Evolutionary conservation across 352 stramenopile species (phyloP), one percentile per base, ranked within the genome.

Genomic region (Phytopythium oedochilum): DNA sequence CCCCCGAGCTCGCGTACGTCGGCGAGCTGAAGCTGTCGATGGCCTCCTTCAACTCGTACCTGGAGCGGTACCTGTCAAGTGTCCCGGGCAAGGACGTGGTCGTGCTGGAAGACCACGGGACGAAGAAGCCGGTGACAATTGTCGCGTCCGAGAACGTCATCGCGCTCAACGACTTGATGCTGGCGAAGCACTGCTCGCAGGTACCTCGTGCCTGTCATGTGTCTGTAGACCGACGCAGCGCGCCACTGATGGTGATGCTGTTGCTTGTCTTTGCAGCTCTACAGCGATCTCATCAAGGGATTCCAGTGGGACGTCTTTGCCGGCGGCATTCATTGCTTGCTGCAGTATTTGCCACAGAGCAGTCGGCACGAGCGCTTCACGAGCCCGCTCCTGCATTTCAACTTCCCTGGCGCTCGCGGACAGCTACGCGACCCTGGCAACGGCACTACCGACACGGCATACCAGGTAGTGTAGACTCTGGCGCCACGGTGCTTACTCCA

Each of bases 231-330:
- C 5, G 2, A 15, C 10, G 10, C 15, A 15, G 32, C 20, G 15
- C 17, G 15, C n/a, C n/a, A 12, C 36, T 61, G 5, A 57, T 29
- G 11, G 17, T 23, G 53, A 42, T 63, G 18, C 23, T 43, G 38
- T 57, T 25, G 52, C 5, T 70, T 23, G 56, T 7, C 48, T 31
- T 26, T 43, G 3, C 48, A 93, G 79, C 62, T 94, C 4, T 76
- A 89, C 45, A 84, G 72, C 49, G 83, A 94, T 43, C 67, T 94
- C 25, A 88, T 86, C 49, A 88, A 89, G 66, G 76, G 78, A 29
- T 94, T 92, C 61, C 80, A 88, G 32, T 94, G 84, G 84, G 75
- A 92, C 56, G 65, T 94, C 7, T 92, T 94, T 60, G 79, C 84
- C 18, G 82, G 84, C 18, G 84, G 84, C 8, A 88, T 87, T 22